phyloP scores from a whole-genome alignment of 73 alveolate genomes.

The Paramecium sexaurelia region DNA sequence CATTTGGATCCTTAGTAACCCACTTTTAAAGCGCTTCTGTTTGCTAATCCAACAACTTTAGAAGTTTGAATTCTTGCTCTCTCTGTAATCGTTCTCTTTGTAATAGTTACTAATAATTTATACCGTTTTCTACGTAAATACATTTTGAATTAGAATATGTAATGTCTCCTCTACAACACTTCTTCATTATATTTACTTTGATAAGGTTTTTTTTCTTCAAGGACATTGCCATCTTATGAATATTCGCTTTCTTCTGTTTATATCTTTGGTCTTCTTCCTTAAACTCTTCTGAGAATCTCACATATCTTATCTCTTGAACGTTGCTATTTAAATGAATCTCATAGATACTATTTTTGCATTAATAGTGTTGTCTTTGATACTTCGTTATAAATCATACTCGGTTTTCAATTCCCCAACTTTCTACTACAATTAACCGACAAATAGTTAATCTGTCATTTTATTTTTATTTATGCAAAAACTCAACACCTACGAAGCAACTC shows the following conservation, averaged over 20 bases:
- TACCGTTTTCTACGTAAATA: conserved; percentile 23
- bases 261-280: background rate
- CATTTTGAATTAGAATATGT: conserved; percentile 50
- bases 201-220: background rate
- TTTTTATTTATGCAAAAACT: conserved; percentile 19
- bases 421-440: conserved; percentile 46
- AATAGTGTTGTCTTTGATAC: conserved; percentile 17
- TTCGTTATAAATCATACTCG: conserved; percentile 1
- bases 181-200: background rate
- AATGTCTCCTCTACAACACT: conserved; percentile 36
- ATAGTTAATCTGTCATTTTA: conserved; percentile 51
- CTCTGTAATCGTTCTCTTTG: conserved; percentile 20
- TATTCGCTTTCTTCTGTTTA: background rate
- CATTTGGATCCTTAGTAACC: conserved; percentile 34
- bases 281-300: conserved; percentile 16
- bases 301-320: conserved; percentile 54
- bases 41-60: background rate
- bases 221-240: background rate
- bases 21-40: conserved; percentile 47
- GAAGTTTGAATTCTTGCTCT: conserved; percentile 21
- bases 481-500: conserved; percentile 35
- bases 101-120: background rate
- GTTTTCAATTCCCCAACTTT: conserved; percentile 46
- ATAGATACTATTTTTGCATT: conserved; percentile 35
- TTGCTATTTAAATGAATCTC: background rate